Base-by-base conservation (phyloP, 2,329 filamentous ascomycete species). In the Lecanicillium sp. region DNA sequence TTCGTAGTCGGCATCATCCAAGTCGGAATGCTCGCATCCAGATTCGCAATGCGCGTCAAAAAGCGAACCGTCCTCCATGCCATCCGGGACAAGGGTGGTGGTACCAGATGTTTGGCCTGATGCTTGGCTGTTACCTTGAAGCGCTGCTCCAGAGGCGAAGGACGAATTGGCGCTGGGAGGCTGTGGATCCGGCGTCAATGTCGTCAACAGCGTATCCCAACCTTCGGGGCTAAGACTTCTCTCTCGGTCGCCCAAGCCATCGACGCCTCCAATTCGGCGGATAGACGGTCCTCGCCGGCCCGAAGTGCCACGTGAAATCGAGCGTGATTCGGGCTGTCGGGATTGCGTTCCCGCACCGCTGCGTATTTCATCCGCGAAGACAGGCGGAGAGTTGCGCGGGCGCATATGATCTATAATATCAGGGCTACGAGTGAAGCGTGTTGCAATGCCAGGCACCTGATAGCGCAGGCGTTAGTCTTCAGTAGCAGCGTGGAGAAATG, bases 181-280 rank as follows among this genome's bases (percentile, higher is more conserved):
- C 44, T 85, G 82, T 13, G 83, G 79, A 56, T 95, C 88, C 1
- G 86, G 85, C 0, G 84, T 81, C 44, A 95, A 73, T 0, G 85
- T 94, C 6, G 75, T 81, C 41, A 88, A 67, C 38, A 95, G 77
- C 3, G 80, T 86, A 43, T 90, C 83, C 89, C 89, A 95, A 2
- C 70, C 70, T 38, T 83, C 81, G 1, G 83, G 81, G 53, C 82
- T 88, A n/a, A 86, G 64, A 57, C 87, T 94, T 49, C 87, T 78
- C 45, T 86, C 77, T 42, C 88, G 83, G 59, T 95, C 87, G 28
- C 87, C 88, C 13, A 95, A 72, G 4, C 87, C 87, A 58, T 94
- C 81, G 2, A 83, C 33, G 4, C 43, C 43, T 34, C 31, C 38
- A 15, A 32, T 22, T 19, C 37, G 39, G n/a, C 41, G 44, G 8